Conservation (phyloP, 139 green algal species). For the Coccomyxa sp. region DNA sequence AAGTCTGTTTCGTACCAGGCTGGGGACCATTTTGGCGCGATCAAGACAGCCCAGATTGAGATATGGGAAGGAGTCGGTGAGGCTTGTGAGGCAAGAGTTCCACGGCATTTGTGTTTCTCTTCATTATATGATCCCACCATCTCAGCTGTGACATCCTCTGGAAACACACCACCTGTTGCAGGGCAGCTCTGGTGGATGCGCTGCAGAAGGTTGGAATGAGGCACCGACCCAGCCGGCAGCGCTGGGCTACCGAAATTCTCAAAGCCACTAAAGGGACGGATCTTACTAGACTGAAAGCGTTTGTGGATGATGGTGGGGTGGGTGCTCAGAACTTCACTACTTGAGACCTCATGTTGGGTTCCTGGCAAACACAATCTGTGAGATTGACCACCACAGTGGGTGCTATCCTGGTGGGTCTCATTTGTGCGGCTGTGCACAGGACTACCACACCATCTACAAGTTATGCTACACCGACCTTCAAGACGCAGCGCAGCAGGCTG, state of each 20-base stretch:
- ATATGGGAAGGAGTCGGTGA: too few species aligned
- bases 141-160: too few species aligned
- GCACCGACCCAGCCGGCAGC: slow-evolving; percentile 35
- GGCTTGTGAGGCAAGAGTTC: too few species aligned
- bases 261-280: slow-evolving; percentile 39
- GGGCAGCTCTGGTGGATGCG: slow-evolving; percentile 46
- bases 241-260: slow-evolving; percentile 32
- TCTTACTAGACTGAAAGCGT: slow-evolving; percentile 50
- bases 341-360: too few species aligned
- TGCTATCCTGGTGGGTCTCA: too few species aligned
- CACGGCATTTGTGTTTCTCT: too few species aligned
- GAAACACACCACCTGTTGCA: too few species aligned
- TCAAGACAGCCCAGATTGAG: too few species aligned
- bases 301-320: slow-evolving; percentile 33
- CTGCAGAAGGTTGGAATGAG: slow-evolving; percentile 57
- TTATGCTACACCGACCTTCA: slow-evolving; percentile 56
- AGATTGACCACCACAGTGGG: too few species aligned
- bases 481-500: slow-evolving; percentile 28
- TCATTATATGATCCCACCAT: too few species aligned
- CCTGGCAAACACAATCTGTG: too few species aligned
- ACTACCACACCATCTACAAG: slow-evolving; percentile 62
- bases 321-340: background rate
- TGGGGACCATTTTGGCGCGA: too few species aligned
- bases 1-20: background rate
- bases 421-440: background rate